Percentiles rank a stretch among this genome's conserved stretches.
Conservation (phyloP, 2,329 filamentous ascomycete species). For the Neocucurbitaria cava region DNA sequence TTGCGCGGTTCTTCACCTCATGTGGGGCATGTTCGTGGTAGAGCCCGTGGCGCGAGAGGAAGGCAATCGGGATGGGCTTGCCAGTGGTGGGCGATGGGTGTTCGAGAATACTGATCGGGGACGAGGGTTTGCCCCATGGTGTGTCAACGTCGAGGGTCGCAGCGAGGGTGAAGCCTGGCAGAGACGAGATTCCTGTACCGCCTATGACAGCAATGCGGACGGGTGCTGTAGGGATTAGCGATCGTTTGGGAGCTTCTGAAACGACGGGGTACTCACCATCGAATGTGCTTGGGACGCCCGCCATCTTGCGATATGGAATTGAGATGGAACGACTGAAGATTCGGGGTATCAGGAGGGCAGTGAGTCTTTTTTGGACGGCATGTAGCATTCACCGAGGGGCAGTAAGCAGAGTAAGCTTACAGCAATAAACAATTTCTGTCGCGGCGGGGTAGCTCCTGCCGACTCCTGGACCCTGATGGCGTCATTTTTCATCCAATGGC, state of each 20-base stretch:
- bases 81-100: conserved; percentile 76
- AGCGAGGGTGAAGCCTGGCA: conserved; percentile 85
- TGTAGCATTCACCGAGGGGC: conserved; percentile 25
- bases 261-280: conserved; percentile 29
- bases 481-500: conserved; percentile 21
- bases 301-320: conserved; percentile 41
- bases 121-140: conserved; percentile 85
- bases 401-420: background rate
- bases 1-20: conserved; percentile 92
- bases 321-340: conserved; percentile 21
- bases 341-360: background rate
- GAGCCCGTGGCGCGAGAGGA: conserved; percentile 89
- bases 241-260: background rate
- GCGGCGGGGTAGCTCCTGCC: conserved; percentile 27
- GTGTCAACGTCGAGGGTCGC: conserved; percentile 78
- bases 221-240: conserved; percentile 48
- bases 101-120: conserved; percentile 83
- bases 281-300: conserved; percentile 42
- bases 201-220: conserved; percentile 61
- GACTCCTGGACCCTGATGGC: conserved; percentile 29
- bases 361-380: conserved; percentile 10
- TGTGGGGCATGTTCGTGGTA: conserved; percentile 92
- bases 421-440: conserved; percentile 29
- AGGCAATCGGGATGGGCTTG: conserved; percentile 73
- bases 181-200: conserved; percentile 87